Conservation (phyloP, 306 rosid genomes). For the Trifolium fragiferum region DNA sequence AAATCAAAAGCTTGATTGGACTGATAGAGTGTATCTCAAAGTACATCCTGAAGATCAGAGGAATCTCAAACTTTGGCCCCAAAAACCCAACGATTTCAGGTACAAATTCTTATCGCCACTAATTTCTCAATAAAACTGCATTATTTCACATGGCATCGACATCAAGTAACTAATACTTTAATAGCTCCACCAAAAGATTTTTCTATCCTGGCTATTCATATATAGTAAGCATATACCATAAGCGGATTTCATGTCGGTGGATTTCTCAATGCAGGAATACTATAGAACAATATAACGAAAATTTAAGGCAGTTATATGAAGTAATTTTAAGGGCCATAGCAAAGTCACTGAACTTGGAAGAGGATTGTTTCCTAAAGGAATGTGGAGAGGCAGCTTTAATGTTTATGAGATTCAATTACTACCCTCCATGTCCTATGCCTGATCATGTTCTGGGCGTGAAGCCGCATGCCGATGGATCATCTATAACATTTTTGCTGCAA, state of each 20-base stretch:
- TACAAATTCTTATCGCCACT: conserved; percentile 12
- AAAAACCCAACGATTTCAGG: conserved; percentile 59
- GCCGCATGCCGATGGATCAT: conserved; percentile 77
- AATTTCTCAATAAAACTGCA: background rate
- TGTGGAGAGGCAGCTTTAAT: conserved; percentile 52
- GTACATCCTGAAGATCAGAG: conserved; percentile 62
- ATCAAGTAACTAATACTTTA: background rate
- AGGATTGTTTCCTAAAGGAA: conserved; percentile 58
- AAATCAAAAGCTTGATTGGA: conserved; percentile 70
- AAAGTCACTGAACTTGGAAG: conserved; percentile 69
- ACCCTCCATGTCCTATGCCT: conserved; percentile 71
- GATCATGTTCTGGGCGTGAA: conserved; percentile 70
- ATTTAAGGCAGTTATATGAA: conserved; percentile 48
- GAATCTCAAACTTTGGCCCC: conserved; percentile 63
- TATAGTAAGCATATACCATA: background rate
- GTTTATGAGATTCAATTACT: conserved; percentile 66
- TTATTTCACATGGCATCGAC: background rate
- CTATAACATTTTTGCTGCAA: conserved; percentile 69
- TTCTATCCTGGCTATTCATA: background rate
- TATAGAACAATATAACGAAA: conserved; percentile 55
- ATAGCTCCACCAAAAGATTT: background rate
- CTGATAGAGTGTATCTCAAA: conserved; percentile 56
- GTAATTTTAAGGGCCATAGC: conserved; percentile 73
- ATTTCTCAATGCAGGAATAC: conserved; percentile 50
- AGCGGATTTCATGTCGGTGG: background rate